Percentiles rank a stretch among this genome's conserved stretches.
These are phyloP conservation scores for Arachis hypogaea DNA, from an alignment of 306 rosid genomes.

Conservation along the genomic window DNA sequence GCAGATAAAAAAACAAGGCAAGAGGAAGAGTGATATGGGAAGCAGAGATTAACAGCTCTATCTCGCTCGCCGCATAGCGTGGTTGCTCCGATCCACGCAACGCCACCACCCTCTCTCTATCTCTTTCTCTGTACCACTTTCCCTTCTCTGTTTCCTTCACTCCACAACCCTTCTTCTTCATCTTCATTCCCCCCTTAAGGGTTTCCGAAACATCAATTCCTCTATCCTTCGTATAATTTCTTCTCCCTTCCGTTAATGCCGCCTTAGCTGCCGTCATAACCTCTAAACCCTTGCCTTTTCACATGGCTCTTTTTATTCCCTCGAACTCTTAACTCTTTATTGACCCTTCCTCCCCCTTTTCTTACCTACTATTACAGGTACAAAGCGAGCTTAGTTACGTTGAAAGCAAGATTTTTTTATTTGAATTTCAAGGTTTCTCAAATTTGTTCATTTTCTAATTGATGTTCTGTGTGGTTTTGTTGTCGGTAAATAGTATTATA, in stretches of 20 bases:
- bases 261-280: not conserved
- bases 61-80: too few species aligned
- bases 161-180: not conserved
- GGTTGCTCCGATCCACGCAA: not conserved
- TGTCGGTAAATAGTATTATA: not conserved
- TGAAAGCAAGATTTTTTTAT: not conserved
- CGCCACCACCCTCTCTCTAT: not conserved
- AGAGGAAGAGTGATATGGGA: not conserved
- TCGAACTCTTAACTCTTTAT: not conserved
- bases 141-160: not conserved
- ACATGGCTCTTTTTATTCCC: not conserved
- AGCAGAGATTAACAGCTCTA: not conserved
- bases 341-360: not conserved
- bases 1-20: too few species aligned
- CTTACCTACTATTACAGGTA: not conserved
- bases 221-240: not conserved
- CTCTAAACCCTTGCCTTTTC: not conserved
- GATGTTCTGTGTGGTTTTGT: conserved; percentile 7
- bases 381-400: not conserved
- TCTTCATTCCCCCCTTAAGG: conserved; percentile 6
- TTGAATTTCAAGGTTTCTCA: not conserved
- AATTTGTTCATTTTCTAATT: conserved; percentile 5
- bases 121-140: conserved; percentile 22
- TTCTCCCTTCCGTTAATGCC: not conserved
- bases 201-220: not conserved